Evolutionary conservation across 352 stramenopile genomes (phyloP), one percentile per base, ranked within the genome.

Genomic region (Saprolegnia diclina): DNA sequence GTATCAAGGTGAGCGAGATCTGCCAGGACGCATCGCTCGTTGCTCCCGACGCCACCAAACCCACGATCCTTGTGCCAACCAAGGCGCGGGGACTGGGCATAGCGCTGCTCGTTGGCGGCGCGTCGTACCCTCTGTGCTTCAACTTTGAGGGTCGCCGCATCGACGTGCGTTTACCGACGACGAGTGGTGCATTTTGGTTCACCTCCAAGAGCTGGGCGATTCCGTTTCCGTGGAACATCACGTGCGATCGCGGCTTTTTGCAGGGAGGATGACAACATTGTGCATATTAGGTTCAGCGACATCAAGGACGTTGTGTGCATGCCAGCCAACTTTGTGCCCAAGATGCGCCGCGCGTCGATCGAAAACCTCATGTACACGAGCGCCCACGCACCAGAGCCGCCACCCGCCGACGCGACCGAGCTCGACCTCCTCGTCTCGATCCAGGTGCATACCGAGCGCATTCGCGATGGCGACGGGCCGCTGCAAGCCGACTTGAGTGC

Each of bases 211-310:
- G 35, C 9, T 66, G 57, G 57, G 11, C 35, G 19, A 66, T 66
- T n/a, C n/a, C 21, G 21, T 55, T 37, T n/a, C 57, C 57, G 24
- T 66, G 57, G 57, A 66, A 66, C 44, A 54, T 66, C 22, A 53
- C 57, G 57, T 66, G 14, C 57, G 38, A 38, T 16, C 38, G 19
- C n/a, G 4, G n/a, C 24, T 38, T 37, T 14, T 59, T 5, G 19
- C 24, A 24, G 19, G 19, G 24, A 18, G 19, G 38, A 14, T 37
- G 18, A 11, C 16, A 38, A 35, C 24, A 62, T 26, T 48, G 45
- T 45, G 19, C 21, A 21, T 14, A 32, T 19, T 64, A 66, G 57
- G 57, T 66, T 66, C 32, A 40, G 37, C 13, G 21, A 24, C 4
- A 66, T 66, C 57, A 66, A 66, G 55, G 57, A 55, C 16, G 40